Conservation (phyloP, 2,329 filamentous ascomycete genomes). For the Sporothrix dimorphospora region DNA sequence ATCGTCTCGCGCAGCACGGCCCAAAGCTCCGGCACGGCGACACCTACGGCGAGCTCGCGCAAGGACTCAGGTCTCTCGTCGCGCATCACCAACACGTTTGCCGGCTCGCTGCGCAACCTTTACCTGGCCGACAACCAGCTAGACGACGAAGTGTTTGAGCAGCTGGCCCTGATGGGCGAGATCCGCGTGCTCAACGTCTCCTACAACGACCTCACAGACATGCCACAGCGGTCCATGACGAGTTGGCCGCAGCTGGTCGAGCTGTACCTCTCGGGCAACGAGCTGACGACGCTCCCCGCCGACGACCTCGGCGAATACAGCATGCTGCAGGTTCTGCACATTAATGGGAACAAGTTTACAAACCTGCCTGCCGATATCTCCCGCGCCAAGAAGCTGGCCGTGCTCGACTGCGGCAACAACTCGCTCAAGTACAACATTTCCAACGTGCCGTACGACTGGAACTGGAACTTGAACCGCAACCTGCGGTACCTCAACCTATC, state of each 20-base stretch:
- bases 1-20: constrained; percentile 68
- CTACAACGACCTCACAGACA: constrained; percentile 91
- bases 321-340: constrained; percentile 84
- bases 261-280: constrained; percentile 93
- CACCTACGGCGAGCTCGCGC: constrained; percentile 59
- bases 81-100: constrained; percentile 82
- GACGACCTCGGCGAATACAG: constrained; percentile 93
- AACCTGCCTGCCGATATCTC: constrained; percentile 94
- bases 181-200: constrained; percentile 88
- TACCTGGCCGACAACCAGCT: constrained; percentile 93
- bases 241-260: constrained; percentile 90
- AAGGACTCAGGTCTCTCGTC: constrained; percentile 90
- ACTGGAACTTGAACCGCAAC: constrained; percentile 98
- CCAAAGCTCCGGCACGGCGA: constrained; percentile 52
- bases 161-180: constrained; percentile 80
- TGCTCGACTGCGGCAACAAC: constrained; percentile 94
- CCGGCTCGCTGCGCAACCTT: constrained; percentile 78
- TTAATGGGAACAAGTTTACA: constrained; percentile 98
- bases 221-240: constrained; percentile 84
- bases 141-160: constrained; percentile 93
- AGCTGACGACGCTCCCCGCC: constrained; percentile 85
- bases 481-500: constrained; percentile 94
- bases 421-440: constrained; percentile 97
- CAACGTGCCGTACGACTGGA: constrained; percentile 99
- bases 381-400: constrained; percentile 86